A percentile compares a stretch with the other conserved stretches of the same genome.
Evolutionary conservation across 164 flowering plant genomes (phyloP).

Genomic region (Aristolochia fimbriata): DNA sequence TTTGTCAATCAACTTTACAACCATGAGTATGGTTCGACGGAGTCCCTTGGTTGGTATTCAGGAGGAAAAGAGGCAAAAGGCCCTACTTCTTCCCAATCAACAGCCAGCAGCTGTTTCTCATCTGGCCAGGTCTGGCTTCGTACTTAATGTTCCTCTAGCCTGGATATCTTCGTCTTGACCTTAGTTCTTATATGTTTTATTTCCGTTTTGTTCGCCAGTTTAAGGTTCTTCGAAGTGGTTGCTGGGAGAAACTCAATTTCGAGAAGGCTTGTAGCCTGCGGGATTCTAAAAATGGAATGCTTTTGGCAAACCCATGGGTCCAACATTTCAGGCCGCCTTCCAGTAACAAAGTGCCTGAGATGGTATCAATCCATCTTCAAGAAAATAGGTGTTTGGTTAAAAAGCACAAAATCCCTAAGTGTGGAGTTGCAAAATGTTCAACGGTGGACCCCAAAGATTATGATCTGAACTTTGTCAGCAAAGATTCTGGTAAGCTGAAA

Average conservation of each 20-base stretch:
- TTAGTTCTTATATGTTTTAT: neutral
- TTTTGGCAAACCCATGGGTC: constrained; percentile 45
- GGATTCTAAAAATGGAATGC: constrained; percentile 10
- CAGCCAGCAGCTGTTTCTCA: constrained; percentile 7
- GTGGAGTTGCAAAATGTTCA: no score
- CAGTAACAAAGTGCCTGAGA: constrained; percentile 9
- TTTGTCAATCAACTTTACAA: constrained; percentile 49
- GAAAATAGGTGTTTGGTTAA: constrained; percentile 7
- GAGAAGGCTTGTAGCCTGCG: constrained; percentile 17
- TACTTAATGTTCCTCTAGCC: neutral
- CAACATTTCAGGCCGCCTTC: constrained; percentile 28
- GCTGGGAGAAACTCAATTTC: constrained; percentile 46
- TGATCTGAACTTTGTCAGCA: no score
- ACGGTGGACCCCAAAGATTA: no score
- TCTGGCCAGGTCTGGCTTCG: constrained; percentile 46
- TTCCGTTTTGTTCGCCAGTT: constrained; percentile 23
- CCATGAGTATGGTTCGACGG: constrained; percentile 24
- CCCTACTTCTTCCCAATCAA: constrained; percentile 12
- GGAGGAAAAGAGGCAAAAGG: constrained; percentile 12
- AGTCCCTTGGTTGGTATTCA: constrained; percentile 18
- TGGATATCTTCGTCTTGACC: neutral
- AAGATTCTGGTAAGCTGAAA: no score
- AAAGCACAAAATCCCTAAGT: no score
- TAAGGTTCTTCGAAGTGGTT: constrained; percentile 52
- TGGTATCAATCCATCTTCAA: constrained; percentile 8